phyloP scores from a whole-genome alignment of 768 basidiomycete species.

The Boletus rubroflammeus region DNA sequence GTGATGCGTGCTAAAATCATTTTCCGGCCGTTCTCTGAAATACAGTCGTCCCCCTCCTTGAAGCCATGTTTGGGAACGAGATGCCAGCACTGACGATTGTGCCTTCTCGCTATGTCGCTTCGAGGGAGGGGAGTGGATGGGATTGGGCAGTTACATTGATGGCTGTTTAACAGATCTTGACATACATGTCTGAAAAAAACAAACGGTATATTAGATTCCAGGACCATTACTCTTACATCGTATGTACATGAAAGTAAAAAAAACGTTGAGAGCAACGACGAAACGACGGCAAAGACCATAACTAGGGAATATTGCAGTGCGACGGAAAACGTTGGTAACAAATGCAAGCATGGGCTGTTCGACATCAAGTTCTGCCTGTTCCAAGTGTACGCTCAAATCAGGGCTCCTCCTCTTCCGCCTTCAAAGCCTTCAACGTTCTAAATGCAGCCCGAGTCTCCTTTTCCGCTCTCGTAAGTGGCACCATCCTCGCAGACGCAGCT shows the following conservation, averaged over 20 bases:
- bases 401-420: slow-evolving; percentile 52
- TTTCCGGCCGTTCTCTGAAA: background rate
- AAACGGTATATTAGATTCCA: background rate
- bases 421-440: slow-evolving; percentile 73
- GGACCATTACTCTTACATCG: background rate
- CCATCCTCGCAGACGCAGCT: slow-evolving; percentile 73
- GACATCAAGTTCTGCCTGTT: background rate
- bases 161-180: slow-evolving; percentile 19
- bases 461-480: slow-evolving; percentile 88
- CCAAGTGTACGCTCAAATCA: slow-evolving; percentile 24
- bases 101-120: slow-evolving; percentile 20
- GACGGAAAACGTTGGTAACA: background rate
- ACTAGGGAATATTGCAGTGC: slow-evolving; percentile 5
- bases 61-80: slow-evolving; percentile 18
- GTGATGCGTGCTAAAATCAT: background rate
- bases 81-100: slow-evolving; percentile 29
- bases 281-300: background rate
- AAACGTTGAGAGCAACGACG: background rate
- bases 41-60: slow-evolving; percentile 19
- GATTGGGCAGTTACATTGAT: slow-evolving; percentile 29
- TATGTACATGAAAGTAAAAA: slow-evolving; percentile 1
- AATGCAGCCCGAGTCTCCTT: slow-evolving; percentile 82
- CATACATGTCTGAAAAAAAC: background rate
- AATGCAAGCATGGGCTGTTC: slow-evolving; percentile 16
- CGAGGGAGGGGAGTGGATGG: slow-evolving; percentile 22